Base-by-base conservation (phyloP, 1,284 basidiomycete species). In the Bondarzewia mesenterica region DNA sequence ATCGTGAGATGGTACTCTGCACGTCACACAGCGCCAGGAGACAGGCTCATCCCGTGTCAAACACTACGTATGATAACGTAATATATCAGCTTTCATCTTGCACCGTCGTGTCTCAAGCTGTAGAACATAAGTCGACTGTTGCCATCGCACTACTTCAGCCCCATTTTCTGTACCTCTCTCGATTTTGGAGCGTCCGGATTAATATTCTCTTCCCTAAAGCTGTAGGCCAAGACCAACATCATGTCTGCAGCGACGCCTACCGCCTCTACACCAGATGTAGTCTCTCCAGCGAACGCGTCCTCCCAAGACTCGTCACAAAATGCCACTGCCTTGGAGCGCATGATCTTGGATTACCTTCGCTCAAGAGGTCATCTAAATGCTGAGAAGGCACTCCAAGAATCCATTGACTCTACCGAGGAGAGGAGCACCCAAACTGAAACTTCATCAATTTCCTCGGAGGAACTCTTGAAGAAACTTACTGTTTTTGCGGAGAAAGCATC, bases 321-420 rank as follows among this genome's bases (percentile, higher is more conserved):
- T 57, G 55, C 67, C 2, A 66, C 65, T 18, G 63, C 70, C 29
- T 63, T 69, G 12, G 85, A 86, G 50, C 78, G 78, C 50, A 69
- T 85, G 12, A 80, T 96, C 38, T 70, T 92, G 52, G 89, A 93
- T 49, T 97, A 95, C 64, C 75, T 96, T 43, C 83, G 84, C 47
- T 71, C 82, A 22, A 78, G 92, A 45, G 93, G 94, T 4, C 85
- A 92, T 65, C 73, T 77, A 57, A 73, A 77, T 39, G 89, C 89
- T 10, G 87, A 91, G 62, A 78, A 84, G 51, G 80, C 80, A 27
- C 73, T 93, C 57, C 72, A 80, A 23, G 81, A 85, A 42, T 79
- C 85, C 29, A 69, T 93, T 29, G 66, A 69, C 15, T 64, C 75
- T 15, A 68, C 77, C 14, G 76, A 77, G 16, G 78, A 82, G 49